Evolutionary conservation across 345 rosid genomes (phyloP).

Genomic region (Syzygium grande): DNA sequence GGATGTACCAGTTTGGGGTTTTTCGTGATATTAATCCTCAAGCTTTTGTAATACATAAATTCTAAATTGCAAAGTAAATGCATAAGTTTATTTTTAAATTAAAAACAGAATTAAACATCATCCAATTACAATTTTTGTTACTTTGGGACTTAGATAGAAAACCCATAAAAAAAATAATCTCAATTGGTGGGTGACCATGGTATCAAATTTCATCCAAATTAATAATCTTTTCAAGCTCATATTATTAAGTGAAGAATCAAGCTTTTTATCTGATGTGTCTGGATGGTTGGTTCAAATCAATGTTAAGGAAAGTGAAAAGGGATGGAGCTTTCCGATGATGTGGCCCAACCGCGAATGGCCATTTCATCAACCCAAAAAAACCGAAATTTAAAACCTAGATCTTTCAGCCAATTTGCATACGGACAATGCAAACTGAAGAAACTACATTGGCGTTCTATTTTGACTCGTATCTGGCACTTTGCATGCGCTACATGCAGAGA

Average conservation of each 20-base stretch:
- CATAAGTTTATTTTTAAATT: neutral
- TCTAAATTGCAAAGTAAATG: neutral
- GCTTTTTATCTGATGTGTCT: neutral
- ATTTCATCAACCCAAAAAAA: neutral
- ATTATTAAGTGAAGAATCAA: neutral
- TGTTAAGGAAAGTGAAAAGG: neutral
- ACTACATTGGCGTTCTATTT: neutral
- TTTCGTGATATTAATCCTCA: too few species aligned
- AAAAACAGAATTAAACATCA: neutral
- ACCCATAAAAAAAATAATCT: neutral
- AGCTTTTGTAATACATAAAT: neutral
- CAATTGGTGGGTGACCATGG: neutral
- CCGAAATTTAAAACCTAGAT: neutral
- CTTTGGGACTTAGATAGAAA: neutral
- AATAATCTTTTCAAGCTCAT: neutral
- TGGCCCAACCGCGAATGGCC: neutral
- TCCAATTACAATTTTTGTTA: neutral
- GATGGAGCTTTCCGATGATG: neutral
- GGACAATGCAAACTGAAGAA: neutral
- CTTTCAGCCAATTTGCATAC: neutral
- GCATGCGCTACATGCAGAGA: neutral
- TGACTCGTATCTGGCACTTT: neutral
- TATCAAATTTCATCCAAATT: neutral
- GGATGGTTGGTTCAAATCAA: neutral
- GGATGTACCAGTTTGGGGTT: too few species aligned